Evolutionary conservation across 208 protist species (phyloP).

Genomic region (Borovskyia barvae): DNA sequence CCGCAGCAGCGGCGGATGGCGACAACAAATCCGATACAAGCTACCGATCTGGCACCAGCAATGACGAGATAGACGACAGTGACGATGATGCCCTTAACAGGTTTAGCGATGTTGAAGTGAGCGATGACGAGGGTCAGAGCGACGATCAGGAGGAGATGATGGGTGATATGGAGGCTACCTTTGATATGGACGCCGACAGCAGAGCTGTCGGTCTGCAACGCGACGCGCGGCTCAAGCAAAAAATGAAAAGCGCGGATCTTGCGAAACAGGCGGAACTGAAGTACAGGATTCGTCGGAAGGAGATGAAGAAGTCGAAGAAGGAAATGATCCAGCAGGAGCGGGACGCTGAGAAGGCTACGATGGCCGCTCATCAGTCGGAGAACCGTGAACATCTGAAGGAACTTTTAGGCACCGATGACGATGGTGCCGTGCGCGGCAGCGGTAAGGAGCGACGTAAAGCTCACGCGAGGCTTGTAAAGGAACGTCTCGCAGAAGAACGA

Average conservation of each 20-base stretch:
- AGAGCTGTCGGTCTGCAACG: slow-evolving; percentile 77
- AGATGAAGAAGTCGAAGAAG: slow-evolving; percentile 86
- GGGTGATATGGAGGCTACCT: slow-evolving; percentile 73
- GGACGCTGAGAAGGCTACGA: slow-evolving; percentile 46
- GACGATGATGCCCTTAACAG: slow-evolving; percentile 83
- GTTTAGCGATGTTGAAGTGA: slow-evolving; percentile 76
- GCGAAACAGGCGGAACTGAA: slow-evolving; percentile 74
- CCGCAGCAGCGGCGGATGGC: neutral
- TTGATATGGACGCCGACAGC: slow-evolving; percentile 78
- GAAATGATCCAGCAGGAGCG: slow-evolving; percentile 65
- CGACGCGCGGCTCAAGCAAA: slow-evolving; percentile 55
- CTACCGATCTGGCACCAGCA: no score
- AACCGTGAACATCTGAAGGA: slow-evolving; percentile 50
- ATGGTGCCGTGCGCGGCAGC: slow-evolving; percentile 34
- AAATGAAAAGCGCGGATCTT: slow-evolving; percentile 59
- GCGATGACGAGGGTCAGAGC: slow-evolving; percentile 20
- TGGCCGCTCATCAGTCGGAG: slow-evolving; percentile 41
- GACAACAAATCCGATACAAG: slow-evolving; percentile 21
- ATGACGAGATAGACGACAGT: slow-evolving; percentile 30
- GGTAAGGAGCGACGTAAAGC: slow-evolving; percentile 77
- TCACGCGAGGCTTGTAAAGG: slow-evolving; percentile 70
- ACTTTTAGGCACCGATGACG: slow-evolving; percentile 57
- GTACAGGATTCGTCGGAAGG: slow-evolving; percentile 84
- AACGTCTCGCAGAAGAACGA: slow-evolving; percentile 63
- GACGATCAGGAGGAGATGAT: slow-evolving; percentile 28